Evolutionary conservation across 2,329 filamentous ascomycete genomes (phyloP).

Genomic region (Cercospora sojina): DNA sequence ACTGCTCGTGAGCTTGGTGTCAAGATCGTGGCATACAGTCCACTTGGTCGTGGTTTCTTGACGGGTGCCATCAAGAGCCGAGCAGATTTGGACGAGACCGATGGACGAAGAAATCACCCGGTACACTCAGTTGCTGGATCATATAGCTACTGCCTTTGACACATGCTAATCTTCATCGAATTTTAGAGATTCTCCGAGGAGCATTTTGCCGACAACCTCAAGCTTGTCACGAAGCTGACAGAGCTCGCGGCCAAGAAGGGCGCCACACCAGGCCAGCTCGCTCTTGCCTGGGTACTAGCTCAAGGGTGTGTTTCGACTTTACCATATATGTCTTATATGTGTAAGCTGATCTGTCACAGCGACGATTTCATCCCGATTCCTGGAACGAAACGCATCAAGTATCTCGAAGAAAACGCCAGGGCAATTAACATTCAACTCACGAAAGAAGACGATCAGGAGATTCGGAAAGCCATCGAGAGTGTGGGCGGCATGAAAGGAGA

Average conservation of each 20-base stretch:
- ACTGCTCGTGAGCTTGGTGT: constrained; percentile 52
- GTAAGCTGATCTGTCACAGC: constrained; percentile 32
- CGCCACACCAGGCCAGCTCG: constrained; percentile 34
- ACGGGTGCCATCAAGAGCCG: constrained; percentile 43
- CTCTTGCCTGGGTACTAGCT: constrained; percentile 36
- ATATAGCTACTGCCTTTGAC: not conserved
- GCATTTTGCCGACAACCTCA: constrained; percentile 36
- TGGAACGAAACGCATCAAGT: constrained; percentile 36
- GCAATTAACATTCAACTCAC: constrained; percentile 29
- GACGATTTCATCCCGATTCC: constrained; percentile 49
- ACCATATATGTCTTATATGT: constrained; percentile 24
- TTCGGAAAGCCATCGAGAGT: constrained; percentile 35
- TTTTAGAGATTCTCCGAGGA: constrained; percentile 33
- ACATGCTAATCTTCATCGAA: not conserved
- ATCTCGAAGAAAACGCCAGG: constrained; percentile 32
- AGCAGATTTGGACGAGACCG: constrained; percentile 41
- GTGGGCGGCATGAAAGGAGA: constrained; percentile 34
- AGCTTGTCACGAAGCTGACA: constrained; percentile 33
- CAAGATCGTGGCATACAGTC: constrained; percentile 44
- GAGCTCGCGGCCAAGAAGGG: constrained; percentile 35
- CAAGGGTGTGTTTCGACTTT: constrained; percentile 29
- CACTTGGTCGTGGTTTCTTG: constrained; percentile 46
- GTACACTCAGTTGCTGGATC: not conserved
- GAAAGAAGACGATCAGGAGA: constrained; percentile 31
- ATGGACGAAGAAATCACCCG: constrained; percentile 34